These are phyloP conservation scores for Bipolaris victoriae DNA, from an alignment of 2,329 filamentous ascomycete genomes.

Conservation along the genomic window DNA sequence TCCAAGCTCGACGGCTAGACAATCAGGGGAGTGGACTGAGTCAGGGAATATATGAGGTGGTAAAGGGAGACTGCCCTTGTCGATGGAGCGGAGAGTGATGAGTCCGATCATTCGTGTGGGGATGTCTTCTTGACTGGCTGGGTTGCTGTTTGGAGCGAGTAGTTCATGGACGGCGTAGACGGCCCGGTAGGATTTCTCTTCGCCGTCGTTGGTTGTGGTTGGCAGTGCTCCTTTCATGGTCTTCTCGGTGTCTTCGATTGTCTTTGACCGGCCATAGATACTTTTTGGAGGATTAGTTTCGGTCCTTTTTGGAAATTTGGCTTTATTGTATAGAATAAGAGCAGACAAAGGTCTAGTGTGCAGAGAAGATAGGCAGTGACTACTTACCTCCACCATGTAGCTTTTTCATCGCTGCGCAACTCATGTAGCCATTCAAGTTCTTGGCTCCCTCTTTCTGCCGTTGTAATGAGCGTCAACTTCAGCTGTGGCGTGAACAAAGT, in stretches of 20 bases:
- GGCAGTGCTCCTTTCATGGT: conserved; percentile 23
- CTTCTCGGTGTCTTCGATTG: conserved; percentile 38
- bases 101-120: conserved; percentile 32
- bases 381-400: conserved; percentile 42
- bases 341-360: not conserved
- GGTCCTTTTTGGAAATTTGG: not conserved
- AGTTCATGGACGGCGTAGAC: conserved; percentile 38
- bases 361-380: not conserved
- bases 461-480: conserved; percentile 40
- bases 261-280: conserved; percentile 31
- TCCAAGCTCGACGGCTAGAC: conserved; percentile 33
- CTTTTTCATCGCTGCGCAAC: conserved; percentile 37
- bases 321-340: not conserved
- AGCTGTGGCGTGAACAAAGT: conserved; percentile 38
- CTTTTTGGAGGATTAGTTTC: conserved; percentile 19
- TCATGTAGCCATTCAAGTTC: conserved; percentile 47
- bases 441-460: conserved; percentile 35
- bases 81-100: conserved; percentile 28
- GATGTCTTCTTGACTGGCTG: not conserved
- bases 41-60: conserved; percentile 22
- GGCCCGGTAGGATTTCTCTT: conserved; percentile 28
- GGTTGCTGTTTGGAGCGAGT: conserved; percentile 1
- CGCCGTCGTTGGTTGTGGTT: conserved; percentile 7
- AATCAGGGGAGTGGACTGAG: conserved; percentile 4
- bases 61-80: conserved; percentile 17